Evolutionary conservation across 768 basidiomycete genomes (phyloP).

Genomic region (Xerocomellus amylosporus): DNA sequence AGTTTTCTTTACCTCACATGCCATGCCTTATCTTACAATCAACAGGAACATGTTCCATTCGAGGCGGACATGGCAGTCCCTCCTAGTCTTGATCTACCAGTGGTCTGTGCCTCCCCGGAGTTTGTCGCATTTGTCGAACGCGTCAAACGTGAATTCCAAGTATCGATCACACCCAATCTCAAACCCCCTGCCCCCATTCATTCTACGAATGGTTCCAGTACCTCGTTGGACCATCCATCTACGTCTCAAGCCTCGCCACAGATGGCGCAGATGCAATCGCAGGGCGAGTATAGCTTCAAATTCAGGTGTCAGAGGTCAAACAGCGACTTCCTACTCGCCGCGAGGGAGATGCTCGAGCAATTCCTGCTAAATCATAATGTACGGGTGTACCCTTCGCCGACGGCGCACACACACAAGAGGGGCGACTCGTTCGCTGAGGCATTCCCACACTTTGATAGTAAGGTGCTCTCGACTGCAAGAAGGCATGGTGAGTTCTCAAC

Average conservation of each 20-base stretch:
- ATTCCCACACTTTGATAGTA: slow-evolving; percentile 95
- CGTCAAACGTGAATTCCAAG: slow-evolving; percentile 91
- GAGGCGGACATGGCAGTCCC: slow-evolving; percentile 94
- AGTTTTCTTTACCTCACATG: slow-evolving; percentile 23
- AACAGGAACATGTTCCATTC: slow-evolving; percentile 91
- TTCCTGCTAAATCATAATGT: slow-evolving; percentile 84
- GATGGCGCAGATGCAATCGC: slow-evolving; percentile 16
- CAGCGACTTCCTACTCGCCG: slow-evolving; percentile 86
- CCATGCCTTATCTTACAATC: slow-evolving; percentile 1
- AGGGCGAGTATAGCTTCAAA: slow-evolving; percentile 84
- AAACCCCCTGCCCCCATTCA: slow-evolving; percentile 41
- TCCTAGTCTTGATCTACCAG: slow-evolving; percentile 73
- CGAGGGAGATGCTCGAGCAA: slow-evolving; percentile 90
- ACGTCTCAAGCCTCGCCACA: slow-evolving; percentile 21
- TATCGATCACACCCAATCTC: slow-evolving; percentile 81
- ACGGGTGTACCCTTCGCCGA: slow-evolving; percentile 75
- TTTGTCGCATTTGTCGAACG: slow-evolving; percentile 85
- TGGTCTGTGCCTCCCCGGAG: slow-evolving; percentile 73
- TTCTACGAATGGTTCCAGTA: slow-evolving; percentile 45
- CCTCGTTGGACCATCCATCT: slow-evolving; percentile 49
- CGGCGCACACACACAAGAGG: slow-evolving; percentile 77
- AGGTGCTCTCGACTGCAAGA: slow-evolving; percentile 78
- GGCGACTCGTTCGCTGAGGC: slow-evolving; percentile 94
- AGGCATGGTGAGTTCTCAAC: slow-evolving; percentile 50
- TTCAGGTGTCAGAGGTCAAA: slow-evolving; percentile 95